Evolutionary conservation across 78 protist species (phyloP).

Genomic region (Emiliania huxleyi): DNA sequence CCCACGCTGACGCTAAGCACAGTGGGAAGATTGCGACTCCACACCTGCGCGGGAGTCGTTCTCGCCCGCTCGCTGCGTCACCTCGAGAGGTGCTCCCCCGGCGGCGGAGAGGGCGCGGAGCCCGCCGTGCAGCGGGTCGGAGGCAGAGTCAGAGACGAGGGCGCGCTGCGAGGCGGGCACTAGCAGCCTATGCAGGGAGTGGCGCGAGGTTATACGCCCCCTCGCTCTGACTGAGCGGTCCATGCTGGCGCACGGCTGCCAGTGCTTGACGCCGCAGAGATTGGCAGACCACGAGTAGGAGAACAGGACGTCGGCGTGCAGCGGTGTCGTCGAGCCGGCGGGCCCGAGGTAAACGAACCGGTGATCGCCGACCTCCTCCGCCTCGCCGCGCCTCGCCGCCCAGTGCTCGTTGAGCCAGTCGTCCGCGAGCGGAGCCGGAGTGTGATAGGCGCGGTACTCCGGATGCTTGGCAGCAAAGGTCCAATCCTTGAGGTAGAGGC

Average conservation of each 20-base stretch:
- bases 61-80: too few species aligned
- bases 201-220: too few species aligned
- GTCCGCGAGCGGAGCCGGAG: neutral
- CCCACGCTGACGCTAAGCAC: too few species aligned
- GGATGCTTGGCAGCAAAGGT: neutral
- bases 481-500: slow-evolving; percentile 39
- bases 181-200: too few species aligned
- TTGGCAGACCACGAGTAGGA: slow-evolving; percentile 30
- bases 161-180: neutral
- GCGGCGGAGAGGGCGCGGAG: neutral
- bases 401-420: slow-evolving; percentile 35
- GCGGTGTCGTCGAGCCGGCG: neutral
- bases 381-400: neutral
- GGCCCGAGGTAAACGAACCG: slow-evolving; percentile 27
- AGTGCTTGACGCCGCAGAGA: neutral
- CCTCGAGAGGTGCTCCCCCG: neutral
- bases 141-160: neutral
- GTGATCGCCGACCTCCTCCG: neutral
- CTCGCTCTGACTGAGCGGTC: too few species aligned
- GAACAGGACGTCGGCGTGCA: slow-evolving; percentile 13
- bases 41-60: neutral
- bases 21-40: neutral
- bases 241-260: neutral
- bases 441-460: neutral
- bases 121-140: neutral